Evolutionary conservation across 1,284 basidiomycete genomes (phyloP).

Genomic region (Ceraceosorus guamensis): DNA sequence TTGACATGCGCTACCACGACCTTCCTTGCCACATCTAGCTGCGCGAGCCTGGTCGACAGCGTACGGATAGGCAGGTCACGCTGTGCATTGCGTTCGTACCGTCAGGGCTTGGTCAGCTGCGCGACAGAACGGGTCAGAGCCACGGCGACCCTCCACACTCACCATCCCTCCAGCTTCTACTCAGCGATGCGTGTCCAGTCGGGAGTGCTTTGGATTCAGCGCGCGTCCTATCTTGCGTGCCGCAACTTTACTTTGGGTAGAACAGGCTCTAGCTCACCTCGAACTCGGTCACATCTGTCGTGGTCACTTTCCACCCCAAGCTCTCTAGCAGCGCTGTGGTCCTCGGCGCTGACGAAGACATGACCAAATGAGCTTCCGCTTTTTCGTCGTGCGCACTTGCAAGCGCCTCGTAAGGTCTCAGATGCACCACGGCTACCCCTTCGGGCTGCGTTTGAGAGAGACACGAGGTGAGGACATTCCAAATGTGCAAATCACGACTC

Average conservation of each 20-base stretch:
- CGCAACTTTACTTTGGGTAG: background rate
- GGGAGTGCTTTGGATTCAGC: background rate
- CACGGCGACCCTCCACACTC: background rate
- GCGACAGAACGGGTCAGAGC: no score
- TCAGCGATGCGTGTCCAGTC: background rate
- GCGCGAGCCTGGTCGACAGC: no score
- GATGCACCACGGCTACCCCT: slow-evolving; percentile 17
- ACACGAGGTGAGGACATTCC: background rate
- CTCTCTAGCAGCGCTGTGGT: slow-evolving; percentile 10
- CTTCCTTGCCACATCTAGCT: no score
- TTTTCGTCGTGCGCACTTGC: background rate
- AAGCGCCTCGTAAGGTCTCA: background rate
- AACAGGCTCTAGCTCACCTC: slow-evolving; percentile 3
- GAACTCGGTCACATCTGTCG: slow-evolving; percentile 13
- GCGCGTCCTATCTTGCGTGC: background rate
- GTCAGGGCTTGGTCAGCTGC: no score
- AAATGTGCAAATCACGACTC: background rate
- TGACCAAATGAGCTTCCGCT: slow-evolving; percentile 5
- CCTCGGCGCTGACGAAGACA: slow-evolving; percentile 13
- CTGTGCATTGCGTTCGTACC: no score
- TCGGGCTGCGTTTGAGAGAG: slow-evolving; percentile 2
- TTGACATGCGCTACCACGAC: no score
- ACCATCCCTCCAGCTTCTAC: background rate
- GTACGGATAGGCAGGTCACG: no score
- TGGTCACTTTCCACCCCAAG: slow-evolving; percentile 13